Percentiles rank a stretch among this genome's conserved stretches.
Evolutionary conservation across 2,329 filamentous ascomycete species (phyloP).

Genomic region (Phaeophleospora eucalypticola): DNA sequence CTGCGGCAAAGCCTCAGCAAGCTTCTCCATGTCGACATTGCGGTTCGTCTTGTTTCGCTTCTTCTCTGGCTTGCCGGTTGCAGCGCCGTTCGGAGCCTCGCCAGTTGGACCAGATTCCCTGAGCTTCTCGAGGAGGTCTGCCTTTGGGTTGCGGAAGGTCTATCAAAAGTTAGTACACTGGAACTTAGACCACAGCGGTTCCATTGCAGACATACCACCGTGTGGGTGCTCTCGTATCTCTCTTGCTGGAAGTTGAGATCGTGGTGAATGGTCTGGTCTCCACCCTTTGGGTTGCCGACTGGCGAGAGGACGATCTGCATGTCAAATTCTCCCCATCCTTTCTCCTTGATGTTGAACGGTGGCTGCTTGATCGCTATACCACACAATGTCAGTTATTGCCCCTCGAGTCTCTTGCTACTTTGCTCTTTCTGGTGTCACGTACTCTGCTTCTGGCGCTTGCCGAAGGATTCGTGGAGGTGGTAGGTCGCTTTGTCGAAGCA

Average conservation of each 20-base stretch:
- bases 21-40: conserved; percentile 86
- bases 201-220: conserved; percentile 58
- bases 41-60: conserved; percentile 56
- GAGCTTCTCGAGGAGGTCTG: conserved; percentile 72
- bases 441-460: conserved; percentile 66
- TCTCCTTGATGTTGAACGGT: conserved; percentile 85
- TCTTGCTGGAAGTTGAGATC: conserved; percentile 86
- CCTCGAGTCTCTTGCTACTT: neutral
- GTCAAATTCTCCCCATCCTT: conserved; percentile 98
- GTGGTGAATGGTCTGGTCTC: conserved; percentile 74
- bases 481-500: conserved; percentile 92
- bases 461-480: conserved; percentile 90
- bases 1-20: conserved; percentile 85
- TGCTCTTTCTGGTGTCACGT: conserved; percentile 5
- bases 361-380: conserved; percentile 65
- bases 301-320: conserved; percentile 81
- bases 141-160: conserved; percentile 89
- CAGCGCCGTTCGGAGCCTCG: conserved; percentile 51
- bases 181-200: too few relatives aligned
- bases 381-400: conserved; percentile 7
- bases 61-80: conserved; percentile 64
- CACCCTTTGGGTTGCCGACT: conserved; percentile 67
- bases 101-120: conserved; percentile 76
- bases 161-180: conserved; percentile 26
- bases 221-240: conserved; percentile 78